Evolutionary conservation across 495 filamentous ascomycete species (phyloP).

Genomic region (Neurospora intermedia): DNA sequence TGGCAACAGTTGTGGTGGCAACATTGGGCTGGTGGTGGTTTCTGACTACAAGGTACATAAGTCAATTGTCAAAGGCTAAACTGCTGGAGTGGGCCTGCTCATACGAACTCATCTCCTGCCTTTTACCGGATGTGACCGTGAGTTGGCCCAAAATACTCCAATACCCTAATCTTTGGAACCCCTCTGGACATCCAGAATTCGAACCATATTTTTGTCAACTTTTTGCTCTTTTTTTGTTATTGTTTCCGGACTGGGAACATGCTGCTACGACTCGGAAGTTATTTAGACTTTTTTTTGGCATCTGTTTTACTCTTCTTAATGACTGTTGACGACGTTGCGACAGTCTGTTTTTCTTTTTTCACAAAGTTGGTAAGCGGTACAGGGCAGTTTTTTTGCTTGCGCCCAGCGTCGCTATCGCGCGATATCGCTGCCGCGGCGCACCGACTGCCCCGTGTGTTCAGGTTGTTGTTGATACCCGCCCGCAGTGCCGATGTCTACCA

Average conservation of each 20-base stretch:
- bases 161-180: slow-evolving; percentile 26
- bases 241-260: not conserved
- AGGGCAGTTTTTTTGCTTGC: too few relatives aligned
- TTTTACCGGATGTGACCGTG: slow-evolving; percentile 33
- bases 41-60: slow-evolving; percentile 5
- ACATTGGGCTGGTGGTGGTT: too few relatives aligned
- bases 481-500: not conserved
- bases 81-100: slow-evolving; percentile 24
- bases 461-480: not conserved
- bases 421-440: not conserved
- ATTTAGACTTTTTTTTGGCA: not conserved
- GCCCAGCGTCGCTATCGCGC: not conserved
- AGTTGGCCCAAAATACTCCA: slow-evolving; percentile 29
- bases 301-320: not conserved
- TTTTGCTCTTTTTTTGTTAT: not conserved
- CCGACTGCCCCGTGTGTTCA: not conserved
- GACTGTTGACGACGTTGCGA: not conserved
- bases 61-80: not conserved
- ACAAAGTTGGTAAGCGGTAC: too few relatives aligned
- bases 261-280: not conserved
- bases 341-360: not conserved
- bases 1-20: not conserved
- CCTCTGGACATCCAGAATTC: slow-evolving; percentile 24
- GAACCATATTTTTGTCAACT: slow-evolving; percentile 17
- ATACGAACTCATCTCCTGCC: slow-evolving; percentile 31